Evolutionary conservation across 164 flowering plant genomes (phyloP), one percentile per base, ranked within the genome.

Genomic region (Cinnamomum chago): DNA sequence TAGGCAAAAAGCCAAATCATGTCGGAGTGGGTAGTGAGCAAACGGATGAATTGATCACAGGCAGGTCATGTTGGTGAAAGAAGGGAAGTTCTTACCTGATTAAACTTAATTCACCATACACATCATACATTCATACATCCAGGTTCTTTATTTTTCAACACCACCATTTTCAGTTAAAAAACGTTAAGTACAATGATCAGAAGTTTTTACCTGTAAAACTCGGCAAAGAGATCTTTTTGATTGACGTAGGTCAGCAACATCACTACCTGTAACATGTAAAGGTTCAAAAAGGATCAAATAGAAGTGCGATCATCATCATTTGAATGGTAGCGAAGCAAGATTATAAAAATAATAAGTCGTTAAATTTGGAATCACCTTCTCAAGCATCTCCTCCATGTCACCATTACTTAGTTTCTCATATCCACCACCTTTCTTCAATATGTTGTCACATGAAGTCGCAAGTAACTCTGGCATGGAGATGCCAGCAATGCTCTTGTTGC

Each of bases 401-500:
- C 27, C 67, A 65, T 23, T 18, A 65, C 28, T 2, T 25, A 65
- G 33, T 17, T 65, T 65, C 67, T 25, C 30, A 23, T 10, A 20
- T 23, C 33, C 67, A 11, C 14, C 67, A 65, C 30, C 67, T 28
- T 25, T 65, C 30, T 25, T 65, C 24, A 65, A 28, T 10, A 23
- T 65, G 11, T 24, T 65, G 30, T 65, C 67, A 23, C 12, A 14
- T 1, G 5, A 65, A 65, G 28, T 23, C 17, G 28, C 14, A 13
- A 65, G 67, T 25, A 65, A 23, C 9, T 64, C 66, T 62, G 66
- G 23, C 22, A 24, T 27, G 10, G 95, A 82, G 79, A 84, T 83
- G 69, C 95, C 95, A 78, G 88, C 86, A 74, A 92, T 91, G 74
- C 86, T 86, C 84, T 92, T 92, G 85, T 90, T 90, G 82, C 92